Base-by-base conservation (phyloP, 2,329 filamentous ascomycete species). In the Botrytis hyacinthi region DNA sequence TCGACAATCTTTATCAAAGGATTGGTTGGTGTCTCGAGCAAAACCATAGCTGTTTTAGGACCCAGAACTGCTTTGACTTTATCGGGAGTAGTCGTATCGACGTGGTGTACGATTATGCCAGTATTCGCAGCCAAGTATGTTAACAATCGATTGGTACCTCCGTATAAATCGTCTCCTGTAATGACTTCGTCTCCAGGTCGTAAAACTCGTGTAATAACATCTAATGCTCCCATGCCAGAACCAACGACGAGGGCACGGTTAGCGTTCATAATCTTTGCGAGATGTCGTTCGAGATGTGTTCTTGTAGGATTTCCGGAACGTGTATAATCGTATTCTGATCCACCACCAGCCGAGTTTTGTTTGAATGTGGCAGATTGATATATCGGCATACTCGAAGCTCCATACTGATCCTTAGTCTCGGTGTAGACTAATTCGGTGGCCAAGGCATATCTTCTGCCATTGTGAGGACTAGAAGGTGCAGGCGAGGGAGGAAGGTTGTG, bases 361-460 rank as follows among this genome's bases (percentile, higher is more conserved):
- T 99, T 99, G 87, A 99, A 99, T 54, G 96, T 99, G 67, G 96
- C 97, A 67, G 94, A 97, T 88, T 97, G 96, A 84, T 99, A 99
- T 81, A 99, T 98, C 71, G 96, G 96, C 79, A 97, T 92, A 83
- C 95, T 98, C 79, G 94, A 97, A 73, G 96, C 90, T 81, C 97
- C 97, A 86, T 98, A 98, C 85, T 99, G 96, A 83, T 99, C 96
- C 84, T 92, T 96, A 82, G 92, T 91, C 79, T 99, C 96, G 70
- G 95, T 98, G 83, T 95, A 98, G 75, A 99, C 96, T 76, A 99
- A 86, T 84, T 99, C 96, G 7, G 96, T 99, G 73, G 95, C 95
- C 75, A 99, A 89, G 63, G 95, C 94, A 84, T 98, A 99, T 78
- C 94, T 93, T 77, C 92, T 90, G 76, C 94, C 94, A 81, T 91